Conservation (phyloP, 202 grass and related monocot species). For the Musa balbisiana region DNA sequence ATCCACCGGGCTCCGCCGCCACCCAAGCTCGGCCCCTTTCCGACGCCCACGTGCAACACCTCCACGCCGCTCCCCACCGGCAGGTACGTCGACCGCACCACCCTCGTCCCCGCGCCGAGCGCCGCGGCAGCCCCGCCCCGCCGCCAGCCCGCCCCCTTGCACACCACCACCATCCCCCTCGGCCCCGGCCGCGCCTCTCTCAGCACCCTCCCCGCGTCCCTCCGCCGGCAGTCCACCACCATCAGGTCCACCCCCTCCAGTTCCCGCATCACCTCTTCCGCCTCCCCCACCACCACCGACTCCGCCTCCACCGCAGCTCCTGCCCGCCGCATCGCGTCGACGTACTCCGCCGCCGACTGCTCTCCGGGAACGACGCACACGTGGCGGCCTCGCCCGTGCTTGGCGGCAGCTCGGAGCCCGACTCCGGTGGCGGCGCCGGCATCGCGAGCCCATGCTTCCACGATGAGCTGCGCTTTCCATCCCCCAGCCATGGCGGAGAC, state of each 20-base stretch:
- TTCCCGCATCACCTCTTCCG: constrained; percentile 33
- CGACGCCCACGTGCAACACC: constrained; percentile 67
- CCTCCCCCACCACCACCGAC: constrained; percentile 20
- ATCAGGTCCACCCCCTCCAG: constrained; percentile 57
- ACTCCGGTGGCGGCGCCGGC: constrained; percentile 29
- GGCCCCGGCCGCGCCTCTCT: constrained; percentile 40
- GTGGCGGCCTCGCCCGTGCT: constrained; percentile 41
- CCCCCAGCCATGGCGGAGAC: constrained; percentile 58
- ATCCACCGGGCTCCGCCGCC: constrained; percentile 42
- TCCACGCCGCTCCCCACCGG: constrained; percentile 68
- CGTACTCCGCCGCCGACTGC: background rate
- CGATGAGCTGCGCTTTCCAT: constrained; percentile 60
- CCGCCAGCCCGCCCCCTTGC: constrained; percentile 24
- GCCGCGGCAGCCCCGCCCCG: constrained; percentile 15
- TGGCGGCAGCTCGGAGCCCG: constrained; percentile 31
- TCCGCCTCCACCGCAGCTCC: background rate
- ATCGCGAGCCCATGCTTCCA: constrained; percentile 36
- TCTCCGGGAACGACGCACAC: constrained; percentile 24
- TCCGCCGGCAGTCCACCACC: constrained; percentile 45
- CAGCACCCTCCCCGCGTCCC: constrained; percentile 37
- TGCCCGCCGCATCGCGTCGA: background rate
- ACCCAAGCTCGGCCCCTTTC: constrained; percentile 52
- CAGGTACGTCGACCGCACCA: constrained; percentile 52
- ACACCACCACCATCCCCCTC: constrained; percentile 71
- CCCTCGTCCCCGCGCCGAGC: constrained; percentile 36